Conservation (phyloP, 2,329 filamentous ascomycete species). For the Pyrenochaeta sp. region DNA sequence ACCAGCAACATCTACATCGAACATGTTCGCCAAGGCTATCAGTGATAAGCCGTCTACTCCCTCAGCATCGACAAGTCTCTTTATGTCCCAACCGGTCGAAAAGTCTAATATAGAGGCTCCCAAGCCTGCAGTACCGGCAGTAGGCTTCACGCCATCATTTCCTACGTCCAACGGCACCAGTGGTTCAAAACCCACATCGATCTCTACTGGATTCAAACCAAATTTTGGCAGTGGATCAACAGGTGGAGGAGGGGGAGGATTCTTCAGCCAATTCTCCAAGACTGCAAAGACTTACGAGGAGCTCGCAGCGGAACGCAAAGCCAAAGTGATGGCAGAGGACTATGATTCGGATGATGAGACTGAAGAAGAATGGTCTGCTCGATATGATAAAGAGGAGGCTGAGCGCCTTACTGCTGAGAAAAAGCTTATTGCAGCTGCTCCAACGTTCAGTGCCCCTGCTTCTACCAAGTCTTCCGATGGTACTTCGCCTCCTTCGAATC, state of each 20-base stretch:
- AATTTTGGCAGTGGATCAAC: constrained; percentile 20
- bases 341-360: constrained; percentile 49
- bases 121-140: constrained; percentile 13
- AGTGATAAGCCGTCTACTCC: constrained; percentile 25
- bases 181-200: constrained; percentile 1
- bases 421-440: constrained; percentile 27
- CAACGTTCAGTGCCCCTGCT: constrained; percentile 28
- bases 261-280: constrained; percentile 40
- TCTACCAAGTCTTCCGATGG: constrained; percentile 12
- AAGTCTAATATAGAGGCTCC: constrained; percentile 10
- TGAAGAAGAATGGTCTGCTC: constrained; percentile 43
- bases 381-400: constrained; percentile 41
- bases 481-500: constrained; percentile 17
- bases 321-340: constrained; percentile 45
- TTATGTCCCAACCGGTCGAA: constrained; percentile 16
- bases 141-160: constrained; percentile 23
- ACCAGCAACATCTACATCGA: constrained; percentile 31
- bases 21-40: constrained; percentile 35
- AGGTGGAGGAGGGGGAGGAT: constrained; percentile 16
- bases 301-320: constrained; percentile 44
- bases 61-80: constrained; percentile 19
- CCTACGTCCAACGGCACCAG: constrained; percentile 14
- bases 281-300: constrained; percentile 42
- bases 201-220: constrained; percentile 8
- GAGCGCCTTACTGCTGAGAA: constrained; percentile 39